These are phyloP conservation scores for apple (Malus domestica) DNA, from an alignment of 306 rosid genomes.

Conservation along the genomic window ASM211411v1 NC_041796.1:17340001-17340500, in stretches of 20 bases:
- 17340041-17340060: too few relatives aligned
- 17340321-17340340: not conserved
- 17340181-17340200: too few relatives aligned
- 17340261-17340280: slow-evolving; percentile 3
- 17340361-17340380: not conserved
- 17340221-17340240: too few relatives aligned
- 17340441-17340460: slow-evolving; percentile 1
- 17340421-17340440: not conserved
- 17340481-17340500: slow-evolving; percentile 70
- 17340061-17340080: too few relatives aligned
- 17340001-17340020: too few relatives aligned
- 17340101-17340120: too few relatives aligned
- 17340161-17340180: not conserved
- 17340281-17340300: not conserved
- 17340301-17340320: not conserved
- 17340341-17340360: not conserved
- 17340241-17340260: not conserved
- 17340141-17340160: not conserved
- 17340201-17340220: not conserved
- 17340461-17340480: not conserved
- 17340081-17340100: too few relatives aligned
- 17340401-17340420: not conserved
- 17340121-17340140: too few relatives aligned
- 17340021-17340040: too few relatives aligned
- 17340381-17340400: not conserved